Evolutionary conservation across 2,329 filamentous ascomycete species (phyloP).

Genomic region (Nothophaeocryptopus gaeumannii): DNA sequence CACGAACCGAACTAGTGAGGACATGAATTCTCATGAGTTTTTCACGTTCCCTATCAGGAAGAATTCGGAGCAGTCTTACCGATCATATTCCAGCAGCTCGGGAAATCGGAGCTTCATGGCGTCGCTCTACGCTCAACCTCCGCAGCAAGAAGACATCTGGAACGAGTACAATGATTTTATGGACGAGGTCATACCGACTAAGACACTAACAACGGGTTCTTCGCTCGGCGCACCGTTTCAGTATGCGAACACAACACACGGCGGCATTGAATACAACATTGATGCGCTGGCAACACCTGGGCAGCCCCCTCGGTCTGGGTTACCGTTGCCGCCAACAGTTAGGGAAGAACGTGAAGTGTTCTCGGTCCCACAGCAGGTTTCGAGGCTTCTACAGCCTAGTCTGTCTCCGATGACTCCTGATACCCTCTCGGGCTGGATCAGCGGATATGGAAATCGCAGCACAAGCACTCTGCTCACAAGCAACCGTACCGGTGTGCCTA

Average conservation of each 20-base stretch:
- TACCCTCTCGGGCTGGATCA: slow-evolving; percentile 54
- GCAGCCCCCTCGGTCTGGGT: slow-evolving; percentile 15
- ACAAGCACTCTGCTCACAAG: slow-evolving; percentile 33
- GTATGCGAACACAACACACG: slow-evolving; percentile 55
- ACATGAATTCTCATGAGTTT: slow-evolving; percentile 55
- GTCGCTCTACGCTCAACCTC: slow-evolving; percentile 15
- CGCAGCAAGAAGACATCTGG: slow-evolving; percentile 81
- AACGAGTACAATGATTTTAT: slow-evolving; percentile 89
- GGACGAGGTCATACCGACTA: slow-evolving; percentile 61
- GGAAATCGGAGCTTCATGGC: slow-evolving; percentile 48
- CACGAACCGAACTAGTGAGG: slow-evolving; percentile 28
- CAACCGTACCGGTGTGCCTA: slow-evolving; percentile 7
- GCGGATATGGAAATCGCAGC: slow-evolving; percentile 48
- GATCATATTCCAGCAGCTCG: slow-evolving; percentile 58
- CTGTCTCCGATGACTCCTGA: slow-evolving; percentile 44
- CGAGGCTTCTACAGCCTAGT: slow-evolving; percentile 31
- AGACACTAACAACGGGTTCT: slow-evolving; percentile 47
- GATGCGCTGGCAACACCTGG: slow-evolving; percentile 14
- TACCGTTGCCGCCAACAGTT: slow-evolving; percentile 16
- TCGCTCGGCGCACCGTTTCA: slow-evolving; percentile 52
- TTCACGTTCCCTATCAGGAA: slow-evolving; percentile 71
- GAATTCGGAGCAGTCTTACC: slow-evolving; percentile 62
- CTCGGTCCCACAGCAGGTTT: slow-evolving; percentile 32
- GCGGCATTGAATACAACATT: slow-evolving; percentile 9
- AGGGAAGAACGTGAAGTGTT: slow-evolving; percentile 12